Percentiles rank a stretch among this genome's conserved stretches.
phyloP scores from a whole-genome alignment of 345 rosid species.

The Pugionium cornutum region DNA sequence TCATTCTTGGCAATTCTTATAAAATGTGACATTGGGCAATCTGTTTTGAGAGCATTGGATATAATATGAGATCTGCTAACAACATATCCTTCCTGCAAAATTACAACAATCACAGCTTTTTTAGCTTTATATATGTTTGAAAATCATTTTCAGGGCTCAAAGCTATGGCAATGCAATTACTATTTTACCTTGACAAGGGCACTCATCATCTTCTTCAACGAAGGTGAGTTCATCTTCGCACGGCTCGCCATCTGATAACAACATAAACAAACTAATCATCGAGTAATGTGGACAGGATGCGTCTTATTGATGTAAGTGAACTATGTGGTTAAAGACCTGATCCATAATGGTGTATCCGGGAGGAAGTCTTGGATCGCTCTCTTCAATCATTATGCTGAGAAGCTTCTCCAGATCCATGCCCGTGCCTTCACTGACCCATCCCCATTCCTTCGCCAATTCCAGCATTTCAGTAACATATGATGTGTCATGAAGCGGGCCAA shows the following conservation, averaged over 20 bases:
- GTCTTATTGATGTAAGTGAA: neutral
- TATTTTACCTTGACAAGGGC: conserved; percentile 51
- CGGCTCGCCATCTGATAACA: conserved; percentile 70
- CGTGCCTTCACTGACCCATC: conserved; percentile 60
- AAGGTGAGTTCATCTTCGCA: conserved; percentile 74
- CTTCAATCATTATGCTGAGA: conserved; percentile 68
- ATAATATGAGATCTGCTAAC: conserved; percentile 77
- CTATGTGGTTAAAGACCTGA: conserved; percentile 47
- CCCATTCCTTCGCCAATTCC: conserved; percentile 67
- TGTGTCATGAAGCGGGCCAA: conserved; percentile 75
- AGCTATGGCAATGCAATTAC: neutral
- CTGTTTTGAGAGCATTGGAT: conserved; percentile 67
- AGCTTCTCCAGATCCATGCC: conserved; percentile 71
- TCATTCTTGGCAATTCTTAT: conserved; percentile 54
- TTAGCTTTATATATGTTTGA: neutral
- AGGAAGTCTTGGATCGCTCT: conserved; percentile 76
- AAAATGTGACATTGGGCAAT: conserved; percentile 66
- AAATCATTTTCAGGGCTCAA: neutral
- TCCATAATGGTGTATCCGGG: conserved; percentile 86
- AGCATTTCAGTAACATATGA: conserved; percentile 62
- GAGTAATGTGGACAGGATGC: neutral
- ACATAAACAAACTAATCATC: neutral
- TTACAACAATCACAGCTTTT: neutral
- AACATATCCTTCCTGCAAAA: conserved; percentile 74
- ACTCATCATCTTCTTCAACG: conserved; percentile 60